phyloP scores from a whole-genome alignment of 2,329 filamentous ascomycete species.

The Fonsecaea monophora region DNA sequence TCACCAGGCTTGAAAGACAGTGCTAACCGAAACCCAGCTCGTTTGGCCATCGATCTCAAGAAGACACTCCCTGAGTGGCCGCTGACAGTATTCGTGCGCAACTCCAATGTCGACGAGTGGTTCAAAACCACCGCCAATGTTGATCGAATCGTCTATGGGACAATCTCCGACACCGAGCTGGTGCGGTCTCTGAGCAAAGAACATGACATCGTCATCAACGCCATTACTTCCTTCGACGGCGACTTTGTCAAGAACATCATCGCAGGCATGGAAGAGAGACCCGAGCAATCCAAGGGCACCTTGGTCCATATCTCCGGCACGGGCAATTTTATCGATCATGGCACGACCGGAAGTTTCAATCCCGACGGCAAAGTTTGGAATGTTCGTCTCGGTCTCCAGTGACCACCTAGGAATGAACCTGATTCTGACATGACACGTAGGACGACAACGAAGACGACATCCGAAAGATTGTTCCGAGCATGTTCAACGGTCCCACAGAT shows the following conservation, averaged over 20 bases:
- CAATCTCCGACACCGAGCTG: conserved; percentile 25
- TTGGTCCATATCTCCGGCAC: conserved; percentile 29
- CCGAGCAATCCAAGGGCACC: conserved; percentile 24
- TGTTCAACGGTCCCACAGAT: conserved; percentile 31
- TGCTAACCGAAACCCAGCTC: conserved; percentile 19
- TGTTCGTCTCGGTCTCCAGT: conserved; percentile 15
- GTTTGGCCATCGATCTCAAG: conserved; percentile 23
- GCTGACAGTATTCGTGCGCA: conserved; percentile 25
- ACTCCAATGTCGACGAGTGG: conserved; percentile 23
- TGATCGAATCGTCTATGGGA: conserved; percentile 30
- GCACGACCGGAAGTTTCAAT: conserved; percentile 29
- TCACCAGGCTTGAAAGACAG: neutral
- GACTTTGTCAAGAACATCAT: conserved; percentile 25
- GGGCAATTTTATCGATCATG: conserved; percentile 31
- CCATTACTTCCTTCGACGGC: conserved; percentile 27
- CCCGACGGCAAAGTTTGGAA: conserved; percentile 34
- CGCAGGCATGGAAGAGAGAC: conserved; percentile 29
- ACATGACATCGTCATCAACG: conserved; percentile 34
- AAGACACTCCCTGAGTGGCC: conserved; percentile 25
- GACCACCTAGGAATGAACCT: neutral
- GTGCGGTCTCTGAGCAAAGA: conserved; percentile 30
- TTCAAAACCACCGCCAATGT: conserved; percentile 20
- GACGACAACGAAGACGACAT: conserved; percentile 33
- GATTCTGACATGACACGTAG: conserved; percentile 11
- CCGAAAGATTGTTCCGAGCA: conserved; percentile 22